Base-by-base conservation (phyloP, 768 basidiomycete species). In the Tylopilus sp. region DNA sequence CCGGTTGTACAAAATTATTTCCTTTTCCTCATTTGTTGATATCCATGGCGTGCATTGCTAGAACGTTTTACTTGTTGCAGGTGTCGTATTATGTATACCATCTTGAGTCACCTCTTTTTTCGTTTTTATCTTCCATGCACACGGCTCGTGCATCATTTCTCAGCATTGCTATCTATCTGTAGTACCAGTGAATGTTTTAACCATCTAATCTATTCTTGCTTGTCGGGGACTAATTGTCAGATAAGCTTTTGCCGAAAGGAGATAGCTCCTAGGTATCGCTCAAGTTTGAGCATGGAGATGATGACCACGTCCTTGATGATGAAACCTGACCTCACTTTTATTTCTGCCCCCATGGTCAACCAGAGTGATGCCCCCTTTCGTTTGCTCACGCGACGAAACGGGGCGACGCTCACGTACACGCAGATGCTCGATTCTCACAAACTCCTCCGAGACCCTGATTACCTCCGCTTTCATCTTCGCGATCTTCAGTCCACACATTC, bases 321-420 rank as follows among this genome's bases (percentile, higher is more conserved):
- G 61, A 46, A 55, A 20, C 58, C 58, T 1, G 59, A 69, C 50
- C 56, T 75, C 51, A 55, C 62, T 21, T 74, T 68, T 50, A 76
- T 88, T 47, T 75, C 83, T 7, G 86, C 87, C 7, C 87, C 86
- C 3, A 89, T 89, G 87, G 79, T 91, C 51, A 83, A 86, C 52
- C 88, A 89, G 62, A 88, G 86, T 23, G 88, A 91, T 57, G 74
- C 85, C 0, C 85, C 88, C 1, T 91, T 89, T 59, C 77, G 88
- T 30, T 56, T 79, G 12, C 75, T 90, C 46, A 78, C 79, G 3
- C 75, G 79, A 48, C 72, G 71, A 52, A 76, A 89, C 66, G 83
- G 84, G 18, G 79, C 85, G 23, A 87, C 86, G 1, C 62, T 83
- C 57, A 73, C 81, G 15, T 89, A 86, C 68, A 86, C 88, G 3